Conservation (phyloP, 441 rosid genomes). For the Hura crepitans region DNA sequence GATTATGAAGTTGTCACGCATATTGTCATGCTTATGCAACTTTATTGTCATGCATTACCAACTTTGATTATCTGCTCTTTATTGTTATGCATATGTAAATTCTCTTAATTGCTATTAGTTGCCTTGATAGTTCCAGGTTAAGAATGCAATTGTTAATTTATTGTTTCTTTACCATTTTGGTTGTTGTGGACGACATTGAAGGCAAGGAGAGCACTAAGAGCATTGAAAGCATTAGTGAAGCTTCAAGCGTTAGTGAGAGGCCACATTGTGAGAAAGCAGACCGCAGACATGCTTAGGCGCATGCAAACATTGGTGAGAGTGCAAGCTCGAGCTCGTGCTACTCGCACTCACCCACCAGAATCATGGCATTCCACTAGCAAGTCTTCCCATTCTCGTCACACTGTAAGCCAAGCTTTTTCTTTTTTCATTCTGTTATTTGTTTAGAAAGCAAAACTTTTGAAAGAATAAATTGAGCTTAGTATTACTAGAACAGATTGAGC, state of each 20-base stretch:
- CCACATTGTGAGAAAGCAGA: conserved; percentile 76
- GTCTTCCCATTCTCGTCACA: conserved; percentile 50
- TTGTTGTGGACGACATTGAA: conserved; percentile 22
- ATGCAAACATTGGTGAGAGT: conserved; percentile 80
- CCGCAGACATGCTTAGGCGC: conserved; percentile 50
- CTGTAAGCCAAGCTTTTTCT: conserved; percentile 45
- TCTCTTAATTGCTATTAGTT: conserved; percentile 1
- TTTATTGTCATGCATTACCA: neutral
- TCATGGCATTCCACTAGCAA: conserved; percentile 57
- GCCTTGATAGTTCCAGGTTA: conserved; percentile 7
- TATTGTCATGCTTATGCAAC: too few relatives aligned
- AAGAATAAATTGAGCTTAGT: too few relatives aligned
- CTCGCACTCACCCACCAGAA: conserved; percentile 47
- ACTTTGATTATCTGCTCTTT: neutral
- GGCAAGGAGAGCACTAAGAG: conserved; percentile 91
- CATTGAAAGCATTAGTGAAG: conserved; percentile 79
- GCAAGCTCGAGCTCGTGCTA: conserved; percentile 69
- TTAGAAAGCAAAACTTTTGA: neutral
- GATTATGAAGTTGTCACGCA: conserved; percentile 3
- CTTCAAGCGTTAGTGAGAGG: conserved; percentile 96
- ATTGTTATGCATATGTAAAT: neutral
- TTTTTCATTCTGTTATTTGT: conserved; percentile 21
- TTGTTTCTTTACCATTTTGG: neutral
- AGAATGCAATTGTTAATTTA: neutral
- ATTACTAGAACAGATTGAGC: neutral